Conservation (phyloP, 2,329 filamentous ascomycete genomes). For the Trichoderma atroviride region DNA sequence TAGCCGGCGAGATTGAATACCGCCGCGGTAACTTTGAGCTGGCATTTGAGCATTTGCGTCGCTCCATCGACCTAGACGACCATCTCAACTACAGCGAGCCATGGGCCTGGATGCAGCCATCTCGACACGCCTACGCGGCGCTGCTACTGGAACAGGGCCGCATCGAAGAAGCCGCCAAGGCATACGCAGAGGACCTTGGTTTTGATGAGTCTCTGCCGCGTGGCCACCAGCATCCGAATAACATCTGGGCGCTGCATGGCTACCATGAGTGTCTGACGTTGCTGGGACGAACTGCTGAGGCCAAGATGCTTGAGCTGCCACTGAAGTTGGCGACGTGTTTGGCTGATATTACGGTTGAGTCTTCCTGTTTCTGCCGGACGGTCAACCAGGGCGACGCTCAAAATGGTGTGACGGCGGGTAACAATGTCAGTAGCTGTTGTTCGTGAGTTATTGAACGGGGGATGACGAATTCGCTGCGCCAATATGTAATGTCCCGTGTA, state of each 20-base stretch:
- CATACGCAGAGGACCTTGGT: constrained; percentile 63
- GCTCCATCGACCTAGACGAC: constrained; percentile 61
- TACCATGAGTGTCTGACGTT: constrained; percentile 63
- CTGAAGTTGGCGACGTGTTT: constrained; percentile 55
- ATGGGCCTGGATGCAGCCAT: constrained; percentile 76
- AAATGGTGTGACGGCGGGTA: not conserved
- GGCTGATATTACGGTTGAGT: constrained; percentile 60
- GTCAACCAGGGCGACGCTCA: not conserved
- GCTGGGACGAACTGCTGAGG: constrained; percentile 39
- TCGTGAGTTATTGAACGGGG: not conserved
- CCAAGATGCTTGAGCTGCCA: constrained; percentile 42
- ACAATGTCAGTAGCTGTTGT: not conserved
- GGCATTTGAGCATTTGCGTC: constrained; percentile 60
- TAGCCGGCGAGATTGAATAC: constrained; percentile 73
- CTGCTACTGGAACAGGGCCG: constrained; percentile 65
- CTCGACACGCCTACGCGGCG: constrained; percentile 68
- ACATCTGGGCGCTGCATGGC: constrained; percentile 73
- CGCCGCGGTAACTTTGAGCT: constrained; percentile 58
- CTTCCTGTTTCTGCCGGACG: constrained; percentile 30
- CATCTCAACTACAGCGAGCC: constrained; percentile 69
- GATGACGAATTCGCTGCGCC: not conserved
- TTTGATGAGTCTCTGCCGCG: constrained; percentile 58
- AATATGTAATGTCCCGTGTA: not conserved
- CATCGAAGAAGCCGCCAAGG: constrained; percentile 54
- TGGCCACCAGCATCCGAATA: constrained; percentile 68